Evolutionary conservation across 306 rosid species (phyloP).

Genomic region (Luffa aegyptiaca): DNA sequence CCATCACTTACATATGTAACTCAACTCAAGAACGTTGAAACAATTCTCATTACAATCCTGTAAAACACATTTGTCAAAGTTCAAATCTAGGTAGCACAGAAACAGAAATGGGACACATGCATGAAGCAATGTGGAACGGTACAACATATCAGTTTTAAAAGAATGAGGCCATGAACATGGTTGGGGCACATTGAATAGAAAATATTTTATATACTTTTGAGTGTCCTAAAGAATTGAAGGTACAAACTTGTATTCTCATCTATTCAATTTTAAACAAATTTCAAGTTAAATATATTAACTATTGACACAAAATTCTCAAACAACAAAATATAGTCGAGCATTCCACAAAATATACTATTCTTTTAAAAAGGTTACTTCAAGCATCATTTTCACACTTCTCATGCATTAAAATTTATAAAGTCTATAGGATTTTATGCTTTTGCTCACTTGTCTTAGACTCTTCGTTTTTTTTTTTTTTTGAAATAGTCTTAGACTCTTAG

Average conservation of each 20-base stretch:
- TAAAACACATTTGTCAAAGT: background rate
- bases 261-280: background rate
- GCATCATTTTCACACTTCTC: background rate
- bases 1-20: background rate
- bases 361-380: background rate
- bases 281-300: no score
- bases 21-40: background rate
- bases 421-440: background rate
- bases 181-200: background rate
- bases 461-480: no score
- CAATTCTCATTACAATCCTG: background rate
- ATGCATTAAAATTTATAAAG: background rate
- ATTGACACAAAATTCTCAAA: background rate
- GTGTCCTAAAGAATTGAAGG: background rate
- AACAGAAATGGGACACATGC: background rate
- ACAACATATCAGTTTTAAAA: background rate
- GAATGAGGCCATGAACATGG: background rate
- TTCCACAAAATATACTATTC: background rate
- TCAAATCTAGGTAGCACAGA: background rate
- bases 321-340: background rate
- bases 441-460: background rate
- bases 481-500: background rate
- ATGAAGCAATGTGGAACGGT: background rate
- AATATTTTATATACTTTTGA: background rate
- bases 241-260: background rate